Evolutionary conservation across 345 rosid species (phyloP).

Genomic region (Populus simonii): DNA sequence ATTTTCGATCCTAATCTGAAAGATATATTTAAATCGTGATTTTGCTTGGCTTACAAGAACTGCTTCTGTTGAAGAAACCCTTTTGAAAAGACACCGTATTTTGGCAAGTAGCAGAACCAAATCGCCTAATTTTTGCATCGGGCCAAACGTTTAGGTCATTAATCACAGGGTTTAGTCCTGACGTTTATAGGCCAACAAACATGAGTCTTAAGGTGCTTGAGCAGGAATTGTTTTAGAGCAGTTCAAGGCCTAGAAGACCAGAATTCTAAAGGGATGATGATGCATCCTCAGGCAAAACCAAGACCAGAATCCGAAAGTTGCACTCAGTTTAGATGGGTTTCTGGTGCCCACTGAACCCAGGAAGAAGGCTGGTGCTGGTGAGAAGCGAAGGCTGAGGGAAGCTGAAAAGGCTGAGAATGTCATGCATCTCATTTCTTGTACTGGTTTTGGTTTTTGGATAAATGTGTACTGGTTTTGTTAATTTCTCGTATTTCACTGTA

Average conservation of each 20-base stretch:
- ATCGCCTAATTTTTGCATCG: no score
- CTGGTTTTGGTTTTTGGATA: no score
- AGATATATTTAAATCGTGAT: no score
- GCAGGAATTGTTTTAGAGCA: slow-evolving; percentile 1
- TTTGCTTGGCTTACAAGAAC: neutral
- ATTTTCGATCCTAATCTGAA: no score
- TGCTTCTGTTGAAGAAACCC: neutral
- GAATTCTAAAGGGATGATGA: neutral
- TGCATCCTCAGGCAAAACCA: neutral
- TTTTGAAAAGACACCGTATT: neutral
- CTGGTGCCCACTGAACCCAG: neutral
- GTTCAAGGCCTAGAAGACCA: neutral
- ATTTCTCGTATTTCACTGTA: no score
- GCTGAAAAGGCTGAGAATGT: slow-evolving; percentile 8
- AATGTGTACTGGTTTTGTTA: neutral
- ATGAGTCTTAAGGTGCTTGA: neutral
- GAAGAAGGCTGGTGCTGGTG: neutral
- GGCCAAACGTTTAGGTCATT: no score
- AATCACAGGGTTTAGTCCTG: neutral
- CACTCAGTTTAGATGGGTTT: neutral
- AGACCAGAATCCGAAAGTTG: neutral
- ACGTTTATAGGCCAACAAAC: neutral
- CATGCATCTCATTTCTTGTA: slow-evolving; percentile 1
- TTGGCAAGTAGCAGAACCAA: neutral
- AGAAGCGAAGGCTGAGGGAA: neutral